Evolutionary conservation across 1,139 yeast genomes (phyloP).

Genomic region (Debaryomycetaceae sp.): DNA sequence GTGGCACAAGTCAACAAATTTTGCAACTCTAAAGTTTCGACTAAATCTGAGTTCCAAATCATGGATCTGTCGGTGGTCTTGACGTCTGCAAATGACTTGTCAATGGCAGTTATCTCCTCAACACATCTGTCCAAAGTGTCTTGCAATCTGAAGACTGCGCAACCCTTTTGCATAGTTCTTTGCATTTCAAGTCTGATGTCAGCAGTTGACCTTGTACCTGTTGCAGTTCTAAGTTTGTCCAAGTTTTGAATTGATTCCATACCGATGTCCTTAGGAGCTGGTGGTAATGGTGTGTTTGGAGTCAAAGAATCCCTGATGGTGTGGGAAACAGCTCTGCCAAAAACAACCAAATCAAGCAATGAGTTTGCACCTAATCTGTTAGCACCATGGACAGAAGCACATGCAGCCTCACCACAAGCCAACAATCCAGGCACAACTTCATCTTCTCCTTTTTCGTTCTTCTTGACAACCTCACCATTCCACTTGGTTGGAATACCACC

Average conservation of each 20-base stretch:
- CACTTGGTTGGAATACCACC: constrained; percentile 99
- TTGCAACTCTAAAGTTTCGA: constrained; percentile 93
- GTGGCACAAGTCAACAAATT: constrained; percentile 96
- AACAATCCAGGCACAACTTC: constrained; percentile 87
- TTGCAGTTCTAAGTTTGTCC: constrained; percentile 82
- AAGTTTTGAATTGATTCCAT: constrained; percentile 85
- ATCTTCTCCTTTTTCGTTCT: constrained; percentile 87
- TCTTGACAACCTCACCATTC: constrained; percentile 90
- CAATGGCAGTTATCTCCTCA: constrained; percentile 69
- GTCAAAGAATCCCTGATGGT: constrained; percentile 80
- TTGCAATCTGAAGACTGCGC: constrained; percentile 95
- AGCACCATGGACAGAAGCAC: constrained; percentile 99
- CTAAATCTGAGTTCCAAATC: constrained; percentile 98
- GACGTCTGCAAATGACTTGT: constrained; percentile 61
- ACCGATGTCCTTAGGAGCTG: constrained; percentile 81
- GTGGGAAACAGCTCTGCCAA: constrained; percentile 97
- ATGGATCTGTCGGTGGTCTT: constrained; percentile 93
- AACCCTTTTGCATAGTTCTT: constrained; percentile 93
- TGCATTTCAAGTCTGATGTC: constrained; percentile 91
- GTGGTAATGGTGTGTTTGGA: constrained; percentile 83
- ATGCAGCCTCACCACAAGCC: constrained; percentile 99
- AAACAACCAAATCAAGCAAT: constrained; percentile 93
- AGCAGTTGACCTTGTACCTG: constrained; percentile 80
- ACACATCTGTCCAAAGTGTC: constrained; percentile 93
- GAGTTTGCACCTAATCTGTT: constrained; percentile 99